Conservation (phyloP, 2,329 filamentous ascomycete species). For the Diplodia intermedia region DNA sequence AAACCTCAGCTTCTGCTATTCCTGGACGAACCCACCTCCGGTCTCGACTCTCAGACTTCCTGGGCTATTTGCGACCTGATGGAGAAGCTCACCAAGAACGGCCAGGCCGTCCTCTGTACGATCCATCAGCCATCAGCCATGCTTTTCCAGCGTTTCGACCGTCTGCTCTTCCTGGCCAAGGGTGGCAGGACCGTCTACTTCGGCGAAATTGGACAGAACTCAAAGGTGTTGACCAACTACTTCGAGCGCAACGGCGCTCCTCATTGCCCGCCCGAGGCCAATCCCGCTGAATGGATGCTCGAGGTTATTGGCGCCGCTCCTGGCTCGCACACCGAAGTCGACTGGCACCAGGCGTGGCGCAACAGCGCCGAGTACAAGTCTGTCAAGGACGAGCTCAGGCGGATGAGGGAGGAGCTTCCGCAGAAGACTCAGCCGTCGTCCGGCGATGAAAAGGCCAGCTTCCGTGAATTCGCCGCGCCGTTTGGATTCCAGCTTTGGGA, state of each 20-base stretch:
- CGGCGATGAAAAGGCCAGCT: constrained; percentile 60
- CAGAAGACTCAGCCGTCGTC: constrained; percentile 47
- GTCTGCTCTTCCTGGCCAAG: constrained; percentile 74
- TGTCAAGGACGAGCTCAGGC: constrained; percentile 55
- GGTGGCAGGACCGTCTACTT: constrained; percentile 80
- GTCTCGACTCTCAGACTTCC: constrained; percentile 61
- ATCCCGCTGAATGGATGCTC: constrained; percentile 84
- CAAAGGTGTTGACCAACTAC: constrained; percentile 68
- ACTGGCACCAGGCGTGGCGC: constrained; percentile 60
- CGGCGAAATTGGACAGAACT: constrained; percentile 74
- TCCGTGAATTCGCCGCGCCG: constrained; percentile 81
- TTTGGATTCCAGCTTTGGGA: constrained; percentile 71
- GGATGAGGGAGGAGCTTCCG: constrained; percentile 52
- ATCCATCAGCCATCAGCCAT: constrained; percentile 88
- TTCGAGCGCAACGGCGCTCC: constrained; percentile 76
- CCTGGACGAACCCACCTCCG: constrained; percentile 76
- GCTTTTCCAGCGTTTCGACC: constrained; percentile 85
- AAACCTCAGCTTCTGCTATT: constrained; percentile 73
- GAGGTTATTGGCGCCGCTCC: constrained; percentile 62
- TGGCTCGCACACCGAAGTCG: constrained; percentile 57
- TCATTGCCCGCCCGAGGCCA: constrained; percentile 70
- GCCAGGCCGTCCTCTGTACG: constrained; percentile 66
- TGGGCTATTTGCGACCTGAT: constrained; percentile 35
- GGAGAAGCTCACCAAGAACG: constrained; percentile 56
- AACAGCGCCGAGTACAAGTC: constrained; percentile 55